phyloP scores from a whole-genome alignment of 768 basidiomycete genomes.

The Holtermannia corniformis region DNA sequence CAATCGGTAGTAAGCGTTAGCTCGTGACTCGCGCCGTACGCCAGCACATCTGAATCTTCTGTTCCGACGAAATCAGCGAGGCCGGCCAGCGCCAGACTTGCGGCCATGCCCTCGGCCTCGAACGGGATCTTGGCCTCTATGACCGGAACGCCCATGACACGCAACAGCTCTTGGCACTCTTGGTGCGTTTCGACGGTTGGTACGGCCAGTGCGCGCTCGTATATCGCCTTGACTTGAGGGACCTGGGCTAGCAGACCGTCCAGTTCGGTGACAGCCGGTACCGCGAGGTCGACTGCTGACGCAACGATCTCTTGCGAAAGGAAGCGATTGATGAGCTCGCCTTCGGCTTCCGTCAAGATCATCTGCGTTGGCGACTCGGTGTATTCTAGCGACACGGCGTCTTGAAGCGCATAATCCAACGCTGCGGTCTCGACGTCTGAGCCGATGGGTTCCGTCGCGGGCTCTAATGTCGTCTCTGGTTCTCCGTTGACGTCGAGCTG shows the following conservation, averaged over 20 bases:
- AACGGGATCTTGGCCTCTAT: conserved; percentile 58
- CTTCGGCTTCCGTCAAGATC: conserved; percentile 25
- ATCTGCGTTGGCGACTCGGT: conserved; percentile 29
- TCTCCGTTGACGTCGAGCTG: too few relatives aligned
- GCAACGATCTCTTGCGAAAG: conserved; percentile 3
- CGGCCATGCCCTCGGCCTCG: conserved; percentile 80
- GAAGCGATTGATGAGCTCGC: conserved; percentile 16
- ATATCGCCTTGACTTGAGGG: conserved; percentile 15
- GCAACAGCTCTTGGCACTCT: conserved; percentile 59
- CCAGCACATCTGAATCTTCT: conserved; percentile 53
- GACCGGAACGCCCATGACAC: conserved; percentile 74
- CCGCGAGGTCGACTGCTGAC: neutral
- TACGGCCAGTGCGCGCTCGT: conserved; percentile 32
- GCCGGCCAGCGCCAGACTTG: conserved; percentile 63
- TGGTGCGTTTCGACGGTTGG: conserved; percentile 60
- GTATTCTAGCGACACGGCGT: conserved; percentile 4
- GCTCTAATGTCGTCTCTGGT: too few relatives aligned
- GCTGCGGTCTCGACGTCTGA: neutral
- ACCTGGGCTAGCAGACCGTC: conserved; percentile 13
- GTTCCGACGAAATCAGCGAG: conserved; percentile 78
- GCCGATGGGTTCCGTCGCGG: neutral
- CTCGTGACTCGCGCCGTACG: conserved; percentile 16
- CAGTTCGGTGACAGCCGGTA: conserved; percentile 3
- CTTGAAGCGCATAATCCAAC: neutral
- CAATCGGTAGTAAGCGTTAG: neutral